Conservation (phyloP, 2,329 filamentous ascomycete species). For the Sarocladium oryzae region DNA sequence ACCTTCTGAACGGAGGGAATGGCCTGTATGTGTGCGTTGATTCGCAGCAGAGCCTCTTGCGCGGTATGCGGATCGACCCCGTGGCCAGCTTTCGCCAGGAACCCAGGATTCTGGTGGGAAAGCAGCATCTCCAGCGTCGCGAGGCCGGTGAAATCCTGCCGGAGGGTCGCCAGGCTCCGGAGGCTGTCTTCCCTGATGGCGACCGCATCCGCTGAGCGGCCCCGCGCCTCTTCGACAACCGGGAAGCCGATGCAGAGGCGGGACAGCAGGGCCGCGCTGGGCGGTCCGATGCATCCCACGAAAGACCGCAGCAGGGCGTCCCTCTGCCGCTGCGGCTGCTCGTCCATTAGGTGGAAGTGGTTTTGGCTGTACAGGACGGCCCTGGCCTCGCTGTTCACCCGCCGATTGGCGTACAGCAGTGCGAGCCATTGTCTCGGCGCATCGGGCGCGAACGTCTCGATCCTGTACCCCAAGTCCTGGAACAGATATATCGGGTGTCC, state of each 20-base stretch:
- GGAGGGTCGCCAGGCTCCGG: constrained; percentile 6
- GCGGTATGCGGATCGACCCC: constrained; percentile 7
- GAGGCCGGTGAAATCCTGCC: constrained; percentile 10
- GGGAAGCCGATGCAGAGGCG: constrained; percentile 13
- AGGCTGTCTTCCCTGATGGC: constrained; percentile 7
- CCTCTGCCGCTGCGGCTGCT: constrained; percentile 8
- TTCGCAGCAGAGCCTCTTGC: constrained; percentile 9
- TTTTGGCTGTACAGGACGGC: constrained; percentile 11
- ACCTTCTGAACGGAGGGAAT: constrained; percentile 13
- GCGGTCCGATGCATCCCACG: constrained; percentile 10
- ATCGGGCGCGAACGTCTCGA: constrained; percentile 13
- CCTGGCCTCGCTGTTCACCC: constrained; percentile 11
- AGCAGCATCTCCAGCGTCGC: constrained; percentile 11
- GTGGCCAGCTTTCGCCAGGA: constrained; percentile 7
- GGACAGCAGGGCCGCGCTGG: constrained; percentile 10
- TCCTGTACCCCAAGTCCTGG: constrained; percentile 9
- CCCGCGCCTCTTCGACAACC: background rate
- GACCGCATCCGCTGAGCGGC: background rate
- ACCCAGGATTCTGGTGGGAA: constrained; percentile 8
- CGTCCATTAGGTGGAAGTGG: constrained; percentile 11
- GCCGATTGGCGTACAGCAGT: constrained; percentile 11
- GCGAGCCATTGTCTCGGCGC: constrained; percentile 11
- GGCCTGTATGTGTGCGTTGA: constrained; percentile 12
- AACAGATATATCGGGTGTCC: constrained; percentile 12
- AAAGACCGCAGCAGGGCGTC: constrained; percentile 11